Evolutionary conservation across 2,329 filamentous ascomycete genomes (phyloP), one percentile per base, ranked within the genome.

Genomic region (Sordariomycetes sp.): DNA sequence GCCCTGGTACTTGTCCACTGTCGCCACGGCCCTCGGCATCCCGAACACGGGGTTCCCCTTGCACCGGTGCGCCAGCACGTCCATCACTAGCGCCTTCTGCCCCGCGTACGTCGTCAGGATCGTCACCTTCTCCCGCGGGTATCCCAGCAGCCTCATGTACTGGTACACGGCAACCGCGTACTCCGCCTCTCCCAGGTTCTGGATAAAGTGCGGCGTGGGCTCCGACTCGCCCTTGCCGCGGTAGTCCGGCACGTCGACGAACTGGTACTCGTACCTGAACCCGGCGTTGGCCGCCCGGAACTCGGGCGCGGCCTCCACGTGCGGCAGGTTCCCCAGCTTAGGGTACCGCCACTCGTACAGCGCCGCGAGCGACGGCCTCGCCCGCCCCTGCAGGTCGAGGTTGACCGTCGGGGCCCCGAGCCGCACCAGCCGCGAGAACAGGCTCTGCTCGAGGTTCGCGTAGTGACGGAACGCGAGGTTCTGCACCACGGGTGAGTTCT

Each of bases 1-100:
- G 68, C 94, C 95, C 74, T 99, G 94, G 66, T 97, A 99, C 70
- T 96, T 96, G 74, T 99, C 94, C 61, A 99, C 92, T 5, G 95
- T 99, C 3, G 89, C 91, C 32, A 99, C 89, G 56, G 87, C 86
- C 70, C 86, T 87, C 20, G 94, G 94, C 69, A 96, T 74, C 10
- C 92, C 91, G 71, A 99, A 99, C 22, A 97, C 74, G 2, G 84
- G 74, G 64, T 90, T 95, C 64, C 82, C 86, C 42, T 84, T 86
- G 70, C 94, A 99, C 59, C 94, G 81, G 67, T 95, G 89, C 15
- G 74, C 75, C 55, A 99, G 73, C 3, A 99, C 90, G 69, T 99
- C 92, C 64, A 81, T 85, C 60, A 99, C 89, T 64, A 99, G 75
- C 35, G 91, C 90, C 59, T 85, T 80, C 68, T 99, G 94, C 2